phyloP scores from a whole-genome alignment of 1,139 yeast species.

The Hyphopichia fennica region DNA sequence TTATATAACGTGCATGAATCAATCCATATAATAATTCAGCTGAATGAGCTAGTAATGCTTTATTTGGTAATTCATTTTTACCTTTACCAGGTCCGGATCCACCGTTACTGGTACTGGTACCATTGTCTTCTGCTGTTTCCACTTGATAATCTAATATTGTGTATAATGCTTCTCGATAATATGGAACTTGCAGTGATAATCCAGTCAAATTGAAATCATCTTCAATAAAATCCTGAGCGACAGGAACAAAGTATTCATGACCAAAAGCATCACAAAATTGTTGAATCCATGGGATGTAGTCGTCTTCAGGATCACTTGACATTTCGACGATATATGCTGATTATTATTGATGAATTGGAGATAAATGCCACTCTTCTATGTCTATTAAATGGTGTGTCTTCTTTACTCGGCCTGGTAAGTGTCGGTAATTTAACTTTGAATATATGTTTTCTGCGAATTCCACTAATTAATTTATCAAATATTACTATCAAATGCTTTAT shows the following conservation, averaged over 20 bases:
- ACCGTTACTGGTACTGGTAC: constrained; percentile 6
- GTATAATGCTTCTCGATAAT: constrained; percentile 88
- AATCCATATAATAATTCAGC: constrained; percentile 92
- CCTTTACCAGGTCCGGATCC: constrained; percentile 5
- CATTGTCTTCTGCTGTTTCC: constrained; percentile 63
- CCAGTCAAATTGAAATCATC: constrained; percentile 97
- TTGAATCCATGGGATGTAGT: constrained; percentile 83
- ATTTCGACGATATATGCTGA: constrained; percentile 14
- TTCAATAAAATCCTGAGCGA: constrained; percentile 88
- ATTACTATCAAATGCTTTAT: no score
- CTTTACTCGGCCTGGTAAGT: no score
- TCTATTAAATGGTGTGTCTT: no score
- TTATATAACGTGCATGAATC: constrained; percentile 88
- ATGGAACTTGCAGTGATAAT: constrained; percentile 79
- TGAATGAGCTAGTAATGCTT: constrained; percentile 78
- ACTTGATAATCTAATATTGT: constrained; percentile 77
- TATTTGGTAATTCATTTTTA: constrained; percentile 56
- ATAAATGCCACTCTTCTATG: no score
- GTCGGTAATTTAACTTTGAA: no score
- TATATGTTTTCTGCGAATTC: no score
- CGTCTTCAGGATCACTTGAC: constrained; percentile 55
- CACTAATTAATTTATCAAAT: no score
- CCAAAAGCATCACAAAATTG: constrained; percentile 86
- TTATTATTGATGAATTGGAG: background rate
- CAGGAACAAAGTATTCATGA: constrained; percentile 92